These are phyloP conservation scores for Ziziphus jujuba DNA, from an alignment of 306 rosid species.

Conservation along the genomic window DNA sequence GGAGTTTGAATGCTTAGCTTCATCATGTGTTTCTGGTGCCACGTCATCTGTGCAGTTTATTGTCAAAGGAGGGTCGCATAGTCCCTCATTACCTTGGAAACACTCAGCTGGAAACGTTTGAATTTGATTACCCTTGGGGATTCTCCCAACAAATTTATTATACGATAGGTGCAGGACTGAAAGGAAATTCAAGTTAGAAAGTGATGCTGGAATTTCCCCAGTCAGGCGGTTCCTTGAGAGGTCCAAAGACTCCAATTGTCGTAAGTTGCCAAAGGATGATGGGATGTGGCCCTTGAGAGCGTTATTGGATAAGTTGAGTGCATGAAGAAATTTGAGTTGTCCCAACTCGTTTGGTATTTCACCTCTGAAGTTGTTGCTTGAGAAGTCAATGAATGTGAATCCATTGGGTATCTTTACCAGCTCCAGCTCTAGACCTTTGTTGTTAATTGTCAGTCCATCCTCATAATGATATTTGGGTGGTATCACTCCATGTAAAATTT, in stretches of 20 bases:
- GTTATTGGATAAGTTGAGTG: too few relatives aligned
- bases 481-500: too few relatives aligned
- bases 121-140: conserved; percentile 41
- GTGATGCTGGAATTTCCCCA: conserved; percentile 36
- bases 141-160: conserved; percentile 33
- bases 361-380: too few relatives aligned
- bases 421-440: too few relatives aligned
- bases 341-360: too few relatives aligned
- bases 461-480: too few relatives aligned
- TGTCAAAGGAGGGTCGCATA: conserved; percentile 34
- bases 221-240: conserved; percentile 15
- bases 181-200: conserved; percentile 35
- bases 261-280: conserved; percentile 2
- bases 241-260: conserved; percentile 6
- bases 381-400: too few relatives aligned
- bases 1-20: background rate
- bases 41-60: background rate
- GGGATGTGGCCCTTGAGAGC: conserved; percentile 7
- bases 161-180: conserved; percentile 29
- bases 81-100: conserved; percentile 9
- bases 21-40: background rate
- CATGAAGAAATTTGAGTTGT: too few relatives aligned
- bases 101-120: conserved; percentile 15
- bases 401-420: too few relatives aligned
- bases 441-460: too few relatives aligned